Evolutionary conservation across 2,329 filamentous ascomycete species (phyloP), one percentile per base, ranked within the genome.

Genomic region (Colletotrichum australisinense): DNA sequence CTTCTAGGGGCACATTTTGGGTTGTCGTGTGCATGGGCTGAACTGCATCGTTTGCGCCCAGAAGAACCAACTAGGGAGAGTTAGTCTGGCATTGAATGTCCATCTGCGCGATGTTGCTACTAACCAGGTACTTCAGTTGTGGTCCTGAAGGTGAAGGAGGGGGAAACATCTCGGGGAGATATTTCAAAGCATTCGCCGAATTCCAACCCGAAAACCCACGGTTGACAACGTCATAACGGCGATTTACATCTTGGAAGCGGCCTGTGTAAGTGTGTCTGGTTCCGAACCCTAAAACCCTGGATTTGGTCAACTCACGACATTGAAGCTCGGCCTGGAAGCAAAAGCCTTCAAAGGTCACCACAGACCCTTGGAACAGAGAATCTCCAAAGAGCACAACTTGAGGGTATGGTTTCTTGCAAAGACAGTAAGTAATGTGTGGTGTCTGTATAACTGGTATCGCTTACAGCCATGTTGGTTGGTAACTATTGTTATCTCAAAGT

Each of bases 121-220:
- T 78, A 81, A 94, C 93, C 76, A 96, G 82, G 78, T 94, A 93
- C 71, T 91, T 89, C 70, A 95, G 88, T 78, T 88, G 89, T 9
- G 90, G 87, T 32, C 88, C 88, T 2, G 84, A 81, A 28, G 87
- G 82, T 1, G 88, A 86, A 1, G 91, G 90, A n/a, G 89, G 26
- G 26, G 26, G 92, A 76, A 98, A 91, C 76, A 97, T 89, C 55
- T 90, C 84, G 0, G 92, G 26, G 5, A 98, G 85, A 55, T 93
- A 87, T 71, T 90, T 85, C 71, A 97, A 82, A 12, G 92, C 93
- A 81, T 97, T 92, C 46, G 88, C 87, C 2, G 26, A 95, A 79
- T 93, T 97, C 26, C 96, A 98, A 12, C 96, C 96, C 78, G 91
- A 93, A 75, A 97, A 91, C 5, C 97, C 97, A 57, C 95, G 91